These are phyloP conservation scores for Annulohypoxylon bovei DNA, from an alignment of 495 filamentous ascomycete species.

Conservation along the genomic window DNA sequence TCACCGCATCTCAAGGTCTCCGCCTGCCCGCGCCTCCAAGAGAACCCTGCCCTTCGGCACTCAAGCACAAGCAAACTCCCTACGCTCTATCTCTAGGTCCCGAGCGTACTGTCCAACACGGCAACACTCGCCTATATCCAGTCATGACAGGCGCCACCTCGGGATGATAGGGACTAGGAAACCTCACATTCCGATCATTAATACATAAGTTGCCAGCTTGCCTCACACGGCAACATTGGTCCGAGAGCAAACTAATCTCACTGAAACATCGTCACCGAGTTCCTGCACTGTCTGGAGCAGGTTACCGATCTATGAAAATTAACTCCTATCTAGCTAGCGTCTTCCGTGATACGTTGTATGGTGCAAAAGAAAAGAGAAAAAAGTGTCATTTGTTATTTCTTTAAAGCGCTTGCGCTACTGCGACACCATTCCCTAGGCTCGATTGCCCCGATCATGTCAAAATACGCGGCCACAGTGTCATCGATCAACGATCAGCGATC, in stretches of 20 bases:
- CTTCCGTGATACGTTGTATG: conserved; percentile 27
- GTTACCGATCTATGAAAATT: conserved; percentile 22
- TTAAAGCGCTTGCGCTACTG: conserved; percentile 12
- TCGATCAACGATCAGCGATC: not conserved
- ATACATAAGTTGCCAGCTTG: not conserved
- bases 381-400: conserved; percentile 5
- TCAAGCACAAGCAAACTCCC: conserved; percentile 24
- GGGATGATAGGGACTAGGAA: conserved; percentile 8
- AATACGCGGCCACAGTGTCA: conserved; percentile 10
- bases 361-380: not conserved
- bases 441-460: conserved; percentile 2
- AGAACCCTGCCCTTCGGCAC: conserved; percentile 25
- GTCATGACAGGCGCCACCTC: conserved; percentile 25
- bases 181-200: conserved; percentile 16
- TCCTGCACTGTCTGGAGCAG: conserved; percentile 31
- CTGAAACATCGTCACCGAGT: conserved; percentile 35
- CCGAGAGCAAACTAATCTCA: conserved; percentile 24
- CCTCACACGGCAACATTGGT: conserved; percentile 22
- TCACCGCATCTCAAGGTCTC: conserved; percentile 39
- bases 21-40: conserved; percentile 29
- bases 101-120: conserved; percentile 9
- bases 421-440: conserved; percentile 13
- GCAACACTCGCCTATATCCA: not conserved
- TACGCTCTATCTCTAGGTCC: conserved; percentile 3
- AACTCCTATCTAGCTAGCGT: conserved; percentile 10